These are phyloP conservation scores for Solanum hybrid DNA, from an alignment of 305 asterid species.

Conservation along the genomic window DNA sequence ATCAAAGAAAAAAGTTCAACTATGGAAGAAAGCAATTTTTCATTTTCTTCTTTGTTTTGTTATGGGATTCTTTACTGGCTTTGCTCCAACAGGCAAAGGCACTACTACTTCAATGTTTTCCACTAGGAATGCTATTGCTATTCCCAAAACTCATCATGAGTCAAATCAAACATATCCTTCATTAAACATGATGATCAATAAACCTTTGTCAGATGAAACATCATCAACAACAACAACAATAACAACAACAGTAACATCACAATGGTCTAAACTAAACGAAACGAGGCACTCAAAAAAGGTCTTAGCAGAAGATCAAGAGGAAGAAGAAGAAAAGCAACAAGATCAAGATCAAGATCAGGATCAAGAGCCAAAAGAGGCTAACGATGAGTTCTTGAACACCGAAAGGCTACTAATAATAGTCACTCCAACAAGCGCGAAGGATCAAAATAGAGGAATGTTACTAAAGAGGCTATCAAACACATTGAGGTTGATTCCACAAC, in stretches of 20 bases:
- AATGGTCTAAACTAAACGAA: not conserved
- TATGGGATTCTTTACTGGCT: conserved; percentile 87
- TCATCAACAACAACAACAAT: conserved; percentile 4
- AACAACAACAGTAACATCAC: not conserved
- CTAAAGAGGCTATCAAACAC: conserved; percentile 58
- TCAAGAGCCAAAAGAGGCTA: not conserved
- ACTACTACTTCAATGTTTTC: conserved; percentile 20
- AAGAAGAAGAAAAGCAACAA: not conserved
- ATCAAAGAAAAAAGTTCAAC: conserved; percentile 58
- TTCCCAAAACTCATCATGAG: not conserved
- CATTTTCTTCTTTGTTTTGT: conserved; percentile 71
- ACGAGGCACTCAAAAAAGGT: not conserved
- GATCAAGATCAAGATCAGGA: not conserved
- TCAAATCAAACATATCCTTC: conserved; percentile 24
- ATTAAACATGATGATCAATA: conserved; percentile 11
- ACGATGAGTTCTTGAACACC: conserved; percentile 7
- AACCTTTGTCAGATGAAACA: conserved; percentile 19
- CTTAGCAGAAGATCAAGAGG: not conserved
- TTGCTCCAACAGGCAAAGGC: conserved; percentile 49
- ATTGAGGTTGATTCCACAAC: conserved; percentile 60
- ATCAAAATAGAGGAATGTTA: conserved; percentile 28
- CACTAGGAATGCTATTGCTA: not conserved
- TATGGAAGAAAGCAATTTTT: conserved; percentile 69
- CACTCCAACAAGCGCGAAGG: conserved; percentile 46
- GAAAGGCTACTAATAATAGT: conserved; percentile 48